Evolutionary conservation across 1,284 basidiomycete genomes (phyloP), one percentile per base, ranked within the genome.

Genomic region (Cryptococcus sp.): DNA sequence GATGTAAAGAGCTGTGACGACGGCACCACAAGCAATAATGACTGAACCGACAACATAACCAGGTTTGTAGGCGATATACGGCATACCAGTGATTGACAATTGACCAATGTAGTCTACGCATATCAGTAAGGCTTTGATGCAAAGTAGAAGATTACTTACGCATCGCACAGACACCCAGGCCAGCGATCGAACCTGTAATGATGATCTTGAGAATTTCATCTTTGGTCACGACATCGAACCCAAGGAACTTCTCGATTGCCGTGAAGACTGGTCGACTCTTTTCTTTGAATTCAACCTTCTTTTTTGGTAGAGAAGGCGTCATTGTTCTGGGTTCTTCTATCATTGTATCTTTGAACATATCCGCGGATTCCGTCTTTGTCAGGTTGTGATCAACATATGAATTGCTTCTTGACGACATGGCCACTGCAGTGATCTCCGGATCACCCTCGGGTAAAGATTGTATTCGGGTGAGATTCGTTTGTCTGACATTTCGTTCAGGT

Each of bases 91-190:
- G 66, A 80, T 79, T 6, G 76, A 77, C 14, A 72, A 60, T 65
- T 80, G 79, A 13, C 79, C 78, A 58, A 80, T 73, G 61, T 79
- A 80, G 60, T 80, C 77, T 78, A 63, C 5, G 15, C 8, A 42
- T 30, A 49, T 59, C 50, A 57, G 53, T 34, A 36, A 49, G 35
- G 44, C 11, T n/a, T 31, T 10, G 34, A 38, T 8, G 13, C 13
- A 44, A 2, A 1, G 13, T 32, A 2, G 11, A 46, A 8, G 15
- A 13, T 11, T 32, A 74, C 76, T 70, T 48, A 79, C 78, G 78
- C 79, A 79, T 79, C 4, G 66, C 76, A 4, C 72, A 77, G 15
- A 80, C 76, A 7, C 79, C 79, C 46, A 75, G 74, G 0, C 79
- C 78, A 38, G 77, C 76, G 4, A 78, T 64, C 7, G 73, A 68